Evolutionary conservation across 2,329 filamentous ascomycete species (phyloP), one percentile per base, ranked within the genome.

Genomic region (Monilinia fructigena): DNA sequence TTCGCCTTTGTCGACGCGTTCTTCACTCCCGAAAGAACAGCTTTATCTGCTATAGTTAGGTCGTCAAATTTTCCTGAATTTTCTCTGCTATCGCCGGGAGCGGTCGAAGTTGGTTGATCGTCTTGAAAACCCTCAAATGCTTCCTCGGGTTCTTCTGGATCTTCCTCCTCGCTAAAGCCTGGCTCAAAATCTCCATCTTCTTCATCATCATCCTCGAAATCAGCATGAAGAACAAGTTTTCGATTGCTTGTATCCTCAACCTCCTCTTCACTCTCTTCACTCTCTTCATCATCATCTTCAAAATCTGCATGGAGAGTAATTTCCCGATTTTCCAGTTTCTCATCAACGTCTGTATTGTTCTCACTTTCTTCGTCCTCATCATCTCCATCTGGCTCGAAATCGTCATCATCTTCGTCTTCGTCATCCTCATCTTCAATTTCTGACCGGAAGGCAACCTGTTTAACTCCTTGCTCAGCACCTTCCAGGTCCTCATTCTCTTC

Each of bases 401-500:
- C 69, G n/a, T 68, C 67, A 45, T 63, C 67, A 12, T 69, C 61
- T 60, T 70, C 67, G 16, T 69, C 61, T 60, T 70, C 67, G 40
- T 65, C 63, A 31, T 70, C 71, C n/a, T 50, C 40, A 42, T 42
- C 45, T 18, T 56, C 54, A 52, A 54, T 35, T 40, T 45, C 35
- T 50, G 58, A 6, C 23, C 3, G 45, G 12, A 66, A 52, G 14
- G 58, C 10, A 20, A 66, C 18, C 56, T 76, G 72, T 77, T 74
- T 69, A 35, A 74, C 66, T 16, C 77, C 16, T 7, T n/a, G 31
- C 38, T 63, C 64, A 67, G 45, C 31, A 31, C 66, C 38, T 52
- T 61, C 54, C 14, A 67, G 16, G 31, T 53, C 75, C 73, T 74
- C 75, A n/a, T 75, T 72, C 6, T 78, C 74, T n/a, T 80, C 79